A percentile compares a stretch with the other conserved stretches of the same genome.
Evolutionary conservation across 805 yeast species (phyloP).

Genomic region (Kluyveromyces nonfermentans): DNA sequence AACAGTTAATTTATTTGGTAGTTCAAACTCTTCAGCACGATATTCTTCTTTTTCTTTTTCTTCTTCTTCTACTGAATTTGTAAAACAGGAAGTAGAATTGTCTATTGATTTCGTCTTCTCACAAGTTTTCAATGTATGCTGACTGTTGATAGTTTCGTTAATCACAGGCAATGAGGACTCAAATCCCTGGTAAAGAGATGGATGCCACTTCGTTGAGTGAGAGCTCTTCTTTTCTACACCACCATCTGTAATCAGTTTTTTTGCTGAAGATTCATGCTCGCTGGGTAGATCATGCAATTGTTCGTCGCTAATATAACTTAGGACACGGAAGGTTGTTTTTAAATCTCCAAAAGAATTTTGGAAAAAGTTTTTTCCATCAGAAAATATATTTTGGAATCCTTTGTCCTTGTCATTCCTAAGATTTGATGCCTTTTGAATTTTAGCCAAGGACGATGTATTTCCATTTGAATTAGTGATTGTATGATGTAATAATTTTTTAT

Average conservation of each 20-base stretch:
- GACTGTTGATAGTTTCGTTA: slow-evolving; percentile 33
- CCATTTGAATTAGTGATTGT: slow-evolving; percentile 18
- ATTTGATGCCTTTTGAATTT: slow-evolving; percentile 2
- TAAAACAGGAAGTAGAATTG: slow-evolving; percentile 3
- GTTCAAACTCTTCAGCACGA: slow-evolving; percentile 14
- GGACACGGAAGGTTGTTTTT: slow-evolving; percentile 38
- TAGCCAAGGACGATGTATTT: slow-evolving; percentile 10
- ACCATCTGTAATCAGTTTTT: slow-evolving; percentile 8
- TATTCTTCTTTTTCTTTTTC: slow-evolving; percentile 21
- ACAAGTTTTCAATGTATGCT: slow-evolving; percentile 16
- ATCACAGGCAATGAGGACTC: slow-evolving; percentile 46
- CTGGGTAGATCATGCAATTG: slow-evolving; percentile 46
- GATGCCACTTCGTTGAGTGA: slow-evolving; percentile 18
- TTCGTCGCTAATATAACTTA: slow-evolving; percentile 52
- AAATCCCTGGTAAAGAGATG: slow-evolving; percentile 63
- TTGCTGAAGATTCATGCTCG: slow-evolving; percentile 2
- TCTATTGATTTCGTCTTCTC: slow-evolving; percentile 12
- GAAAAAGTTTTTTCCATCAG: slow-evolving; percentile 32
- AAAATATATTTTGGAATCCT: slow-evolving; percentile 24
- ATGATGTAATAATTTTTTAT: slow-evolving; percentile 22
- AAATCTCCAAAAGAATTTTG: slow-evolving; percentile 28
- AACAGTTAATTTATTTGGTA: slow-evolving; percentile 34
- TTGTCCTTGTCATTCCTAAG: slow-evolving; percentile 5
- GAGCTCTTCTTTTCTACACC: slow-evolving; percentile 9
- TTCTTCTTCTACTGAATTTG: slow-evolving; percentile 9